Percentiles rank a stretch among this genome's conserved stretches.
Conservation (phyloP, 2,329 filamentous ascomycete species). For the Trichoderma atroviride region DNA sequence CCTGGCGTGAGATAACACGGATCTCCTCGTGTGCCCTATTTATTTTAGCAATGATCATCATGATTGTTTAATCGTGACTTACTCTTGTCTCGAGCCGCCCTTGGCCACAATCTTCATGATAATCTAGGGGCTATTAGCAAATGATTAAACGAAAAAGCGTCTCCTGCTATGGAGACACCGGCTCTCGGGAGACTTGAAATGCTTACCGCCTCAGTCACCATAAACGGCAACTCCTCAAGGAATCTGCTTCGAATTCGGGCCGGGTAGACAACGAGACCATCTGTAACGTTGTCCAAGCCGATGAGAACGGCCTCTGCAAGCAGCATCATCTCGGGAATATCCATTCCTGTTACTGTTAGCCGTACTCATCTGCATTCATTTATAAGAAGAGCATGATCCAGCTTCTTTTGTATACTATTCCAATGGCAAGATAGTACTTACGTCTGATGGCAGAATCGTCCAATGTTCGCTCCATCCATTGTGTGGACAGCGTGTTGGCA, state of each 20-base stretch:
- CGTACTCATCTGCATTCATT: neutral
- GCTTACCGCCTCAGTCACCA: slow-evolving; percentile 62
- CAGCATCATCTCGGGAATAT: slow-evolving; percentile 57
- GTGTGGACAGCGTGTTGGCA: slow-evolving; percentile 25
- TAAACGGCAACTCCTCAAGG: slow-evolving; percentile 77
- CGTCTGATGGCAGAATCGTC: slow-evolving; percentile 66
- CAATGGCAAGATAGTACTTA: slow-evolving; percentile 2
- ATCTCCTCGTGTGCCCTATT: slow-evolving; percentile 76
- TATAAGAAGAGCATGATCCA: neutral
- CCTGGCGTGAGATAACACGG: slow-evolving; percentile 78
- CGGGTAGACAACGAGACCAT: slow-evolving; percentile 76
- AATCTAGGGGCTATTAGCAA: slow-evolving; percentile 44
- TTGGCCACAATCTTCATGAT: slow-evolving; percentile 77
- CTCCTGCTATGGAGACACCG: neutral
- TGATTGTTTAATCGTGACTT: neutral
- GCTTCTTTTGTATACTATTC: neutral
- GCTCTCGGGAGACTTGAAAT: neutral
- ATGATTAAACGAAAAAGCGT: neutral
- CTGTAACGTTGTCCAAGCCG: slow-evolving; percentile 67
- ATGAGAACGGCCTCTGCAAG: slow-evolving; percentile 69
- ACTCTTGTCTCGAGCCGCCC: slow-evolving; percentile 67
- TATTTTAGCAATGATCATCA: neutral
- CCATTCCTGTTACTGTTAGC: neutral
- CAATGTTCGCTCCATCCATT: slow-evolving; percentile 68
- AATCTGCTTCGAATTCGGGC: slow-evolving; percentile 68